A percentile compares a stretch with the other conserved stretches of the same genome.
These are phyloP conservation scores for Nemania bipapillata DNA, from an alignment of 2,329 filamentous ascomycete species.

Conservation along the genomic window DNA sequence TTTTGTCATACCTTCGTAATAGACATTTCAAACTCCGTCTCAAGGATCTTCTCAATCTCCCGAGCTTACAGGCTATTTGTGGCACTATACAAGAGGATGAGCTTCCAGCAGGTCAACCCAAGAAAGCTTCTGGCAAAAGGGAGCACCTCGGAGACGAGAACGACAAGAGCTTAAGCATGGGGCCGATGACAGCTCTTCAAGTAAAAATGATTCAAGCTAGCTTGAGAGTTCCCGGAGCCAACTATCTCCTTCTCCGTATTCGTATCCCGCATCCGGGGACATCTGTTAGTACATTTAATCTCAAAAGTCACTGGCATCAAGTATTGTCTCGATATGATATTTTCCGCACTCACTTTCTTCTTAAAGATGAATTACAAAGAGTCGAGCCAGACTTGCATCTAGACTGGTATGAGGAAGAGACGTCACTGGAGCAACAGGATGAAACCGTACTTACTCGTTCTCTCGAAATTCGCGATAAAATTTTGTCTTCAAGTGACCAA, in stretches of 20 bases:
- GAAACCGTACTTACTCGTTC: background rate
- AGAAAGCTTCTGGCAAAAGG: background rate
- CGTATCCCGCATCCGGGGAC: slow-evolving; percentile 11
- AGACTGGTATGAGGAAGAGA: slow-evolving; percentile 4
- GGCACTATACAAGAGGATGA: background rate
- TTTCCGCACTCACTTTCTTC: background rate
- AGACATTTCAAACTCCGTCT: background rate
- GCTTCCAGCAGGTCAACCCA: background rate
- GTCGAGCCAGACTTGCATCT: slow-evolving; percentile 1
- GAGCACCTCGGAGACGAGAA: background rate
- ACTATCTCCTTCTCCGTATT: slow-evolving; percentile 22
- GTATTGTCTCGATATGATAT: background rate
- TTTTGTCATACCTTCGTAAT: slow-evolving; percentile 8
- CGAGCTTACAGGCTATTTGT: background rate
- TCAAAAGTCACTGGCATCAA: background rate
- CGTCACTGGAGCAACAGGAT: background rate
- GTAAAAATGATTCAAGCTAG: slow-evolving; percentile 24
- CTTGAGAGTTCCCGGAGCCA: slow-evolving; percentile 25
- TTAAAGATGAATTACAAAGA: background rate
- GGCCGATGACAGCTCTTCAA: slow-evolving; percentile 26
- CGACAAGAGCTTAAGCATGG: background rate
- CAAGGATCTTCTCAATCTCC: slow-evolving; percentile 4
- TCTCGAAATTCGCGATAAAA: slow-evolving; percentile 8
- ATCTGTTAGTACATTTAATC: background rate
- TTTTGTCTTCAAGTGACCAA: background rate